phyloP scores from a whole-genome alignment of 176 grass and related monocot species.

The Stipa capillata region DNA sequence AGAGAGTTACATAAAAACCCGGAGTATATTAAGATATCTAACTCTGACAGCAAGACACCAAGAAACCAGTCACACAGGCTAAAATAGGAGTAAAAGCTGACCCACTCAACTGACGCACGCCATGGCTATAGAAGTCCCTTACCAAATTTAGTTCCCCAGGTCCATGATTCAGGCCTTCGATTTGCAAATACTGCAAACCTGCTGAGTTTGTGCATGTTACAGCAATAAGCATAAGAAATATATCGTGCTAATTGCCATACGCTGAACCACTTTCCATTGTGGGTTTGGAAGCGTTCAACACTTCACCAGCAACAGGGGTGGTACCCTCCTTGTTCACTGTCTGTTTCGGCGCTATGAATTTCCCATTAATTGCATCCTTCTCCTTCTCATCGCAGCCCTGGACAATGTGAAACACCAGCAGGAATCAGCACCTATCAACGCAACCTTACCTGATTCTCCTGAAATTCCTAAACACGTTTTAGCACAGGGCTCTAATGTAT shows the following conservation, averaged over 20 bases:
- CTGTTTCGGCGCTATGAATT: conserved; percentile 32
- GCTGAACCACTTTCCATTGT: conserved; percentile 20
- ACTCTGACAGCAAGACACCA: background rate
- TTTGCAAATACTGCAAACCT: conserved; percentile 13
- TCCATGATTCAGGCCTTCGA: background rate
- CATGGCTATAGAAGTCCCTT: background rate
- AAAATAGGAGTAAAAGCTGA: conserved; percentile 3
- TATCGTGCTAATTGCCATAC: conserved; percentile 33
- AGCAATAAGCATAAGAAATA: conserved; percentile 2
- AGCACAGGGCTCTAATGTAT: background rate
- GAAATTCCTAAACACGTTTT: background rate
- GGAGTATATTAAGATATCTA: conserved; percentile 16
- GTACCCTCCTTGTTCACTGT: conserved; percentile 42
- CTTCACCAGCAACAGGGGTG: conserved; percentile 14
- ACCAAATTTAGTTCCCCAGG: conserved; percentile 5
- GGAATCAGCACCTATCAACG: background rate
- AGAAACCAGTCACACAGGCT: conserved; percentile 20
- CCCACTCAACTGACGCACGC: background rate
- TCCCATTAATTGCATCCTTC: conserved; percentile 31
- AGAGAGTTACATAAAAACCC: conserved; percentile 8
- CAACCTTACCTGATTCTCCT: background rate
- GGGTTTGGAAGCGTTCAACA: conserved; percentile 22
- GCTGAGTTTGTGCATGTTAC: background rate
- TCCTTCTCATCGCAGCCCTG: conserved; percentile 59
- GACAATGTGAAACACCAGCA: background rate